Evolutionary conservation across 2,329 filamentous ascomycete species (phyloP).

Genomic region (Fusarium sacchari): DNA sequence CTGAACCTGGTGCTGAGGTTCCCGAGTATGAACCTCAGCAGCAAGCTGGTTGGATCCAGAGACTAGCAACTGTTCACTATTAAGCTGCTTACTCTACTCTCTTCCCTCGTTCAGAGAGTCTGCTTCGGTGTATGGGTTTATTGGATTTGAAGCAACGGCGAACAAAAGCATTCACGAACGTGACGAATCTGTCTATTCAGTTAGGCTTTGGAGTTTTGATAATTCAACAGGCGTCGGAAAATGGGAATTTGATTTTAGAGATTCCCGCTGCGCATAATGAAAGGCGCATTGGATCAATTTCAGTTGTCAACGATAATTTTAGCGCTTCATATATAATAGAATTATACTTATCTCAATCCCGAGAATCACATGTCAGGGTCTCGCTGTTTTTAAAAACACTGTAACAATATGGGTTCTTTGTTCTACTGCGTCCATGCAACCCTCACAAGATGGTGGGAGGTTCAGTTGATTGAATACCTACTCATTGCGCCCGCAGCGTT

Average conservation of each 20-base stretch:
- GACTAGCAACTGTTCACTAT: constrained; percentile 39
- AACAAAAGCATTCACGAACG: constrained; percentile 25
- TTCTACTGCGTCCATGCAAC: not conserved
- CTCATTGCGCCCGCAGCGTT: not conserved
- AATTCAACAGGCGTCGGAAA: constrained; percentile 7
- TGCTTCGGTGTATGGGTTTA: not conserved
- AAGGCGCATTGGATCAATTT: not conserved
- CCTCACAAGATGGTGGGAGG: not conserved
- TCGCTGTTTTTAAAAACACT: not conserved
- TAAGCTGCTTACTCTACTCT: constrained; percentile 3
- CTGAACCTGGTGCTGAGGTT: constrained; percentile 33
- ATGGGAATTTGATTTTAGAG: constrained; percentile 1
- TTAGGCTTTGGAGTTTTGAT: constrained; percentile 20
- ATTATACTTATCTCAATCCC: not conserved
- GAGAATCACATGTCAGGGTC: not conserved
- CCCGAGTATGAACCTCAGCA: constrained; percentile 35
- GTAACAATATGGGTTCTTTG: not conserved
- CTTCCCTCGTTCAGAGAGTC: not conserved
- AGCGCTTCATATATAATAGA: constrained; percentile 1
- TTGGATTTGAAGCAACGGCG: not conserved
- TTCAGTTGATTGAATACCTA: not conserved
- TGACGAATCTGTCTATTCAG: constrained; percentile 5
- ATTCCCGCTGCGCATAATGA: constrained; percentile 8
- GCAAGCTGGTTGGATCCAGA: constrained; percentile 36
- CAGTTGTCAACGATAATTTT: not conserved